These are phyloP conservation scores for Limtongia smithiae DNA, from an alignment of 805 yeast genomes.

Conservation along the genomic window DNA sequence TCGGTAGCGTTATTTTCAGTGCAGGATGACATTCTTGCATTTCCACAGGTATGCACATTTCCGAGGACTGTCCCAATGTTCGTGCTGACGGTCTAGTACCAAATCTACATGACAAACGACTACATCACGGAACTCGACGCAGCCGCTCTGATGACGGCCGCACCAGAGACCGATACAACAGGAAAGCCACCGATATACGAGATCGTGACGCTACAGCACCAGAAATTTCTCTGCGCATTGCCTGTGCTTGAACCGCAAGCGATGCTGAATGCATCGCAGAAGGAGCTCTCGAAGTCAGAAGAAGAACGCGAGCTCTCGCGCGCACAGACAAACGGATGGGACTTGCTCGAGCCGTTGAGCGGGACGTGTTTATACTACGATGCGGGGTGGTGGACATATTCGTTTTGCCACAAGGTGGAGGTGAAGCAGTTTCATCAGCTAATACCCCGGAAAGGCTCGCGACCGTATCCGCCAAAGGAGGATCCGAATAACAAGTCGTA, in stretches of 20 bases:
- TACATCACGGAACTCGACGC: conserved; percentile 8
- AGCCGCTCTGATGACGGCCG: not conserved
- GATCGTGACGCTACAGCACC: conserved; percentile 7
- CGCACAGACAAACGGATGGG: conserved; percentile 26
- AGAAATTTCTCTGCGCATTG: conserved; percentile 14
- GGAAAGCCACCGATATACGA: conserved; percentile 1
- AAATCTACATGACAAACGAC: conserved; percentile 13
- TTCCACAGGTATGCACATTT: conserved; percentile 19
- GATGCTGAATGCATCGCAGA: conserved; percentile 12
- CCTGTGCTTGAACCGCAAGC: conserved; percentile 14
- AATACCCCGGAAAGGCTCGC: conserved; percentile 24
- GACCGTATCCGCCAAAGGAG: conserved; percentile 23
- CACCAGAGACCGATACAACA: not conserved
- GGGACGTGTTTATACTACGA: conserved; percentile 28
- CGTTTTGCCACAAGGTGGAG: conserved; percentile 29
- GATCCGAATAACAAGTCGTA: conserved; percentile 23
- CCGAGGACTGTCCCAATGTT: too few relatives aligned
- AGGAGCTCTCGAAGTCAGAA: conserved; percentile 18
- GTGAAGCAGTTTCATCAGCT: conserved; percentile 29
- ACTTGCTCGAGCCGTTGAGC: conserved; percentile 24
- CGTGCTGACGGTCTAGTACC: too few relatives aligned
- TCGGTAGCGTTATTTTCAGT: conserved; percentile 17
- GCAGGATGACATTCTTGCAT: conserved; percentile 28
- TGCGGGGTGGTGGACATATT: conserved; percentile 32
- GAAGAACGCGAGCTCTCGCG: conserved; percentile 25